phyloP scores from a whole-genome alignment of 1,139 yeast genomes.

The Dujonia santamariae region DNA sequence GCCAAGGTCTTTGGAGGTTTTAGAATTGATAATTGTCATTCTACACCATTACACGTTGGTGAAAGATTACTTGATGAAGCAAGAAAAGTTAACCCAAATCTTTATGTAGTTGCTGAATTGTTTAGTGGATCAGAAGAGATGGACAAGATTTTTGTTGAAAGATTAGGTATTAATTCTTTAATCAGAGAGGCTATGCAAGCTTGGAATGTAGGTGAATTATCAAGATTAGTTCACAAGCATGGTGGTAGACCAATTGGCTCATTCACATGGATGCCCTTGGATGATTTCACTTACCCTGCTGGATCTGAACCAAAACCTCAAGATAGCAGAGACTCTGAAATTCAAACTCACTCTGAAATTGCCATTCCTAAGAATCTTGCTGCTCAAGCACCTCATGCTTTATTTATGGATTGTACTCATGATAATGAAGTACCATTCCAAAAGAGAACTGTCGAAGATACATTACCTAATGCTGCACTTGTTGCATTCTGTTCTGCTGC shows the following conservation, averaged over 20 bases:
- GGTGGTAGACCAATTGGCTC: constrained; percentile 98
- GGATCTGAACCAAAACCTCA: constrained; percentile 30
- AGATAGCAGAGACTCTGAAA: constrained; percentile 18
- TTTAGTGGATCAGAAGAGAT: constrained; percentile 89
- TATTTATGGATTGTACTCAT: constrained; percentile 97
- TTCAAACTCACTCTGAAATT: constrained; percentile 48
- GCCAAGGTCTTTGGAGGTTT: constrained; percentile 86
- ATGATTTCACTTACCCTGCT: constrained; percentile 67
- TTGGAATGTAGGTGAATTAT: constrained; percentile 81
- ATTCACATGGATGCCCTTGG: constrained; percentile 71
- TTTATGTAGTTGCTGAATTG: constrained; percentile 91
- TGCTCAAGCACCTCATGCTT: constrained; percentile 78
- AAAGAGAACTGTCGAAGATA: constrained; percentile 89
- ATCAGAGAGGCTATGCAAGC: constrained; percentile 98
- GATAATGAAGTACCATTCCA: constrained; percentile 90
- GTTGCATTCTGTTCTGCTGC: constrained; percentile 94
- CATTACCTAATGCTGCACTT: constrained; percentile 90
- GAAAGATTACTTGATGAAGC: constrained; percentile 87
- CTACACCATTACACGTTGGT: constrained; percentile 95
- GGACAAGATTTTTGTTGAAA: constrained; percentile 87
- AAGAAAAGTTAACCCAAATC: constrained; percentile 74
- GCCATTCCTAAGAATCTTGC: constrained; percentile 64
- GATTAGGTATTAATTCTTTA: constrained; percentile 82
- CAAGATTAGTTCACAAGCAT: constrained; percentile 82
- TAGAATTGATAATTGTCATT: constrained; percentile 92